phyloP scores from a whole-genome alignment of 2,329 filamentous ascomycete species.

The Phyllosticta citrichinensis region DNA sequence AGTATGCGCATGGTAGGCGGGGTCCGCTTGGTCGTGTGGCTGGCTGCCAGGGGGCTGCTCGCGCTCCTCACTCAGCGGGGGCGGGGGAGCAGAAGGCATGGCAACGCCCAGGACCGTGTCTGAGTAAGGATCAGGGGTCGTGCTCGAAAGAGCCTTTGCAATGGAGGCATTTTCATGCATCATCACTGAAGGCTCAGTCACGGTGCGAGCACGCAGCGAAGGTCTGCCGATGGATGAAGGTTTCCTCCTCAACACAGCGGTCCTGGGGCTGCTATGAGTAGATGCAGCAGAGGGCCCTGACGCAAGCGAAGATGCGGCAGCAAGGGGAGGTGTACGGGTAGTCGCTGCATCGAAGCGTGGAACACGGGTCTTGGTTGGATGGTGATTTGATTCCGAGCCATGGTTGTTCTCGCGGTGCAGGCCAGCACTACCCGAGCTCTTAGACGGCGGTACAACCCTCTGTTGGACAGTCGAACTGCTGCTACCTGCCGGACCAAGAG shows the following conservation, averaged over 20 bases:
- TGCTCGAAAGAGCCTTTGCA: constrained; percentile 20
- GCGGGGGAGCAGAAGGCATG: constrained; percentile 22
- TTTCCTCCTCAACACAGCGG: constrained; percentile 35
- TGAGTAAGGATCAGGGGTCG: constrained; percentile 30
- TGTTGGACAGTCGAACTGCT: constrained; percentile 1
- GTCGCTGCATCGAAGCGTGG: constrained; percentile 27
- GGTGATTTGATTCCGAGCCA: constrained; percentile 9
- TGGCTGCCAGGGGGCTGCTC: constrained; percentile 16
- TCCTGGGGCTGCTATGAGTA: constrained; percentile 35
- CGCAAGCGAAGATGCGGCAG: constrained; percentile 36
- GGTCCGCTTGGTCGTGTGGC: constrained; percentile 1
- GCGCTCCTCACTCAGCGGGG: constrained; percentile 17
- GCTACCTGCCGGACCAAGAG: constrained; percentile 14
- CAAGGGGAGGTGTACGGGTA: constrained; percentile 37
- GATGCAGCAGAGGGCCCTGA: constrained; percentile 37
- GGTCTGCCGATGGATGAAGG: constrained; percentile 34
- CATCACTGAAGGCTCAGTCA: constrained; percentile 13
- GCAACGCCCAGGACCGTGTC: constrained; percentile 35
- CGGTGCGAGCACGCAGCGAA: constrained; percentile 21
- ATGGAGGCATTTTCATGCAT: constrained; percentile 14
- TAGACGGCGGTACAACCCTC: constrained; percentile 3
- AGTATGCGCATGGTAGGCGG: not conserved
- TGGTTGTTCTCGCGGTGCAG: constrained; percentile 8
- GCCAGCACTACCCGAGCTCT: constrained; percentile 7
- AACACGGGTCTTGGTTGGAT: constrained; percentile 16